These are phyloP conservation scores for Boletus edulis DNA, from an alignment of 768 basidiomycete genomes.

Conservation along the genomic window DNA sequence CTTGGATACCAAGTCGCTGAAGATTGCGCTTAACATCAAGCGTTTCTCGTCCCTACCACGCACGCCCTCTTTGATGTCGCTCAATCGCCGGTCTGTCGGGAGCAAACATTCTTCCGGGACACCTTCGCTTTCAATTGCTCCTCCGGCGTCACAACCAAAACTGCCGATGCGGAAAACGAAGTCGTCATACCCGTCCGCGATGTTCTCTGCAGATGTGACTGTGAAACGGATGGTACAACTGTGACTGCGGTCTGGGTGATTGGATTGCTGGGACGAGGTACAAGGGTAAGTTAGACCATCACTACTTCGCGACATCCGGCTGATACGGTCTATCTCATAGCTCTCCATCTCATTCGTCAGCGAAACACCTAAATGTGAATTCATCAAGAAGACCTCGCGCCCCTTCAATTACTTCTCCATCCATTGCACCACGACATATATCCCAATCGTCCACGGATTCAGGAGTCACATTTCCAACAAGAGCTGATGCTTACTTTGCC, in stretches of 20 bases:
- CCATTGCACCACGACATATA: conserved; percentile 59
- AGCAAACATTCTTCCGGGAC: conserved; percentile 25
- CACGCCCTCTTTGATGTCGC: conserved; percentile 59
- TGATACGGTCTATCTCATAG: conserved; percentile 8
- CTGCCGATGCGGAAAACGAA: conserved; percentile 32
- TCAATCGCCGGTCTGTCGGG: conserved; percentile 18
- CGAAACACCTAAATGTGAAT: conserved; percentile 28
- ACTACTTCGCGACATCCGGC: neutral
- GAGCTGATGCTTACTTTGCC: conserved; percentile 74
- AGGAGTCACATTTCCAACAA: conserved; percentile 74
- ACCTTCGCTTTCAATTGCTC: conserved; percentile 33
- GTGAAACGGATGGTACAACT: conserved; percentile 59
- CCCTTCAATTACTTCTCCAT: conserved; percentile 42
- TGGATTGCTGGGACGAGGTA: conserved; percentile 63
- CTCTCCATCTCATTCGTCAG: conserved; percentile 20
- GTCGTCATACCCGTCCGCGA: conserved; percentile 55
- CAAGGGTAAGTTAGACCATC: conserved; percentile 42
- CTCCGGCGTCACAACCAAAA: conserved; percentile 24
- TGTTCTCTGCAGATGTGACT: conserved; percentile 67
- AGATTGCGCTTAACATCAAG: conserved; percentile 34
- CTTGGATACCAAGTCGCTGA: conserved; percentile 24
- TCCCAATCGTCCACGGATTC: conserved; percentile 73
- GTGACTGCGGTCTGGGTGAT: conserved; percentile 74
- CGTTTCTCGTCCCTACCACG: conserved; percentile 60
- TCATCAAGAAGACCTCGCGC: conserved; percentile 19